A percentile compares a stretch with the other conserved stretches of the same genome.
Evolutionary conservation across 2,329 filamentous ascomycete species (phyloP).

Genomic region (Talaromyces sp.): DNA sequence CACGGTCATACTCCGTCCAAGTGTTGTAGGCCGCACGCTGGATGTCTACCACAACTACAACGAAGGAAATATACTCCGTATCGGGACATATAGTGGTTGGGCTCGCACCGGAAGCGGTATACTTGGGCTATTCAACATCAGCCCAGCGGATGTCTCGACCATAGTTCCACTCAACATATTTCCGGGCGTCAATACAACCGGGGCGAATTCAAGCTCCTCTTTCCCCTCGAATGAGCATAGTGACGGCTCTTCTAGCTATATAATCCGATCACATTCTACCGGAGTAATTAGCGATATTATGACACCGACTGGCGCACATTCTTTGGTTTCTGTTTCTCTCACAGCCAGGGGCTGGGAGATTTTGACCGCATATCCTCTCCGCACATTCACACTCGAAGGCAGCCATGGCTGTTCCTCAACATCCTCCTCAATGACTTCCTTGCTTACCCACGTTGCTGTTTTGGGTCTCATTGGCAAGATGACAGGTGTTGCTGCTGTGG

Average conservation of each 20-base stretch:
- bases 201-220: conserved; percentile 23
- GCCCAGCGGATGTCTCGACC: conserved; percentile 59
- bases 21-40: conserved; percentile 66
- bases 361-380: conserved; percentile 68
- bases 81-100: conserved; percentile 72
- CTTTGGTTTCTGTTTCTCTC: conserved; percentile 62
- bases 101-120: conserved; percentile 69
- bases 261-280: conserved; percentile 69
- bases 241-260: conserved; percentile 51
- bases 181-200: conserved; percentile 58
- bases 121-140: conserved; percentile 81
- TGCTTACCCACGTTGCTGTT: conserved; percentile 54
- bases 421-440: conserved; percentile 22
- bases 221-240: not conserved
- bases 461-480: conserved; percentile 83
- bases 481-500: conserved; percentile 77
- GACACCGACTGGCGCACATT: conserved; percentile 29
- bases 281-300: conserved; percentile 54
- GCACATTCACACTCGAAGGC: conserved; percentile 46
- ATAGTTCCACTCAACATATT: conserved; percentile 69
- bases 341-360: conserved; percentile 72
- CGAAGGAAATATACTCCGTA: conserved; percentile 68
- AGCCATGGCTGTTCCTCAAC: conserved; percentile 30
- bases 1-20: conserved; percentile 78
- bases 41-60: conserved; percentile 73